These are phyloP conservation scores for Nothophoma quercina DNA, from an alignment of 2,329 filamentous ascomycete species.

Conservation along the genomic window DNA sequence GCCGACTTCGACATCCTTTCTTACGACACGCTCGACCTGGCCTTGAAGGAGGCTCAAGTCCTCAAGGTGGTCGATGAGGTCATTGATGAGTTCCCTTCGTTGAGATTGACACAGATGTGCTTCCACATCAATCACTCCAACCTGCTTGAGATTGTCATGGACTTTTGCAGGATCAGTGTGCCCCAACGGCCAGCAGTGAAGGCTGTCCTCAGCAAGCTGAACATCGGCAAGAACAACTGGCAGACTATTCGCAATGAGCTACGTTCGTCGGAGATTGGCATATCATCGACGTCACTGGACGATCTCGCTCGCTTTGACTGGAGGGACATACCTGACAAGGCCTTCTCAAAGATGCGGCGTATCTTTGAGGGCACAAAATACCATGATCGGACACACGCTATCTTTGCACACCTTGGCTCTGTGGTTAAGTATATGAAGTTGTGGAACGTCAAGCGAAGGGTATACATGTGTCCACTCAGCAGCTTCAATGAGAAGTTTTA, in stretches of 20 bases:
- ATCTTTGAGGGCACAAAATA: conserved; percentile 64
- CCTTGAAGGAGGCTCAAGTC: conserved; percentile 90
- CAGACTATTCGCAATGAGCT: conserved; percentile 83
- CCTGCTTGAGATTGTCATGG: conserved; percentile 85
- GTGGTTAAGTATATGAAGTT: conserved; percentile 79
- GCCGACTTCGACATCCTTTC: conserved; percentile 98
- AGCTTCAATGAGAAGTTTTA: conserved; percentile 95
- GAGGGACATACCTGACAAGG: conserved; percentile 76
- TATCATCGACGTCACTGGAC: conserved; percentile 88
- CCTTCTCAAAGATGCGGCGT: conserved; percentile 68
- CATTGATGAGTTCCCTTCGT: conserved; percentile 77
- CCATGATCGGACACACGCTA: conserved; percentile 59
- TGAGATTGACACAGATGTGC: conserved; percentile 77
- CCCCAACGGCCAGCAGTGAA: conserved; percentile 75
- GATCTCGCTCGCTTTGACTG: conserved; percentile 93
- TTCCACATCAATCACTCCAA: conserved; percentile 91
- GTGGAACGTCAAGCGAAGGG: conserved; percentile 76
- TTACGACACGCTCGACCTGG: conserved; percentile 78
- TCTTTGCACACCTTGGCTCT: conserved; percentile 79
- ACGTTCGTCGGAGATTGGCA: conserved; percentile 78
- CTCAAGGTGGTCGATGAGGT: conserved; percentile 96
- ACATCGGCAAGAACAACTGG: conserved; percentile 82
- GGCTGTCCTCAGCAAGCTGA: conserved; percentile 84
- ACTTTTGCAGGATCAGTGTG: conserved; percentile 80
- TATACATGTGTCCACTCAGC: conserved; percentile 84